Conservation (phyloP, 2,329 filamentous ascomycete genomes). For the Sporothrix curviconia region DNA sequence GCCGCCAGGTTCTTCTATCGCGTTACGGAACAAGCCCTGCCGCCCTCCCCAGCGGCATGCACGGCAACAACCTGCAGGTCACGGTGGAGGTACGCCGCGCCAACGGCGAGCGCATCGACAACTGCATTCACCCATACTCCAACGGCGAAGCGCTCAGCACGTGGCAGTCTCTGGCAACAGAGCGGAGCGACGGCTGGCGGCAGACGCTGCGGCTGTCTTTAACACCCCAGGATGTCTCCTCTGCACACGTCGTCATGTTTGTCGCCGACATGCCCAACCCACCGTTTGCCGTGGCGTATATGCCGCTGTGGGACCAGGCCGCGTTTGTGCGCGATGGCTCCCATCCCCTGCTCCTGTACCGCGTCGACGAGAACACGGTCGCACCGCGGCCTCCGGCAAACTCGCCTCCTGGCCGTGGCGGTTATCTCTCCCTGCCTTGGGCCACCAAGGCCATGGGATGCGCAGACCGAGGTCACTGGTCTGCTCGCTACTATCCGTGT, state of each 20-base stretch:
- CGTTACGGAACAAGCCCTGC: slow-evolving; percentile 67
- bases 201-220: slow-evolving; percentile 80
- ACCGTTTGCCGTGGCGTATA: slow-evolving; percentile 85
- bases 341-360: slow-evolving; percentile 77
- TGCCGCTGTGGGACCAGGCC: slow-evolving; percentile 87
- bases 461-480: slow-evolving; percentile 68
- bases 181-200: slow-evolving; percentile 77
- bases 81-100: slow-evolving; percentile 80
- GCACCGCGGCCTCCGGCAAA: slow-evolving; percentile 47
- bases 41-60: slow-evolving; percentile 54
- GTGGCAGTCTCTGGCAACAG: slow-evolving; percentile 78
- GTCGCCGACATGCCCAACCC: slow-evolving; percentile 79
- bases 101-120: slow-evolving; percentile 74
- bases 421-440: slow-evolving; percentile 83
- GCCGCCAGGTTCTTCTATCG: slow-evolving; percentile 65
- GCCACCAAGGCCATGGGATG: slow-evolving; percentile 59
- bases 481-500: slow-evolving; percentile 73
- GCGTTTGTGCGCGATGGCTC: slow-evolving; percentile 83
- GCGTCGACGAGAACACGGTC: slow-evolving; percentile 84
- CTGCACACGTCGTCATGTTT: slow-evolving; percentile 82
- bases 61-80: slow-evolving; percentile 73
- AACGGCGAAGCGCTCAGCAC: slow-evolving; percentile 73
- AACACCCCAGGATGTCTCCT: slow-evolving; percentile 69
- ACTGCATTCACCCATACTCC: slow-evolving; percentile 80
- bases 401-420: slow-evolving; percentile 57